A percentile compares a stretch with the other conserved stretches of the same genome.
phyloP scores from a whole-genome alignment of 225 moss, liverwort and hornwort genomes.

The Marchantia polymorpha region DNA sequence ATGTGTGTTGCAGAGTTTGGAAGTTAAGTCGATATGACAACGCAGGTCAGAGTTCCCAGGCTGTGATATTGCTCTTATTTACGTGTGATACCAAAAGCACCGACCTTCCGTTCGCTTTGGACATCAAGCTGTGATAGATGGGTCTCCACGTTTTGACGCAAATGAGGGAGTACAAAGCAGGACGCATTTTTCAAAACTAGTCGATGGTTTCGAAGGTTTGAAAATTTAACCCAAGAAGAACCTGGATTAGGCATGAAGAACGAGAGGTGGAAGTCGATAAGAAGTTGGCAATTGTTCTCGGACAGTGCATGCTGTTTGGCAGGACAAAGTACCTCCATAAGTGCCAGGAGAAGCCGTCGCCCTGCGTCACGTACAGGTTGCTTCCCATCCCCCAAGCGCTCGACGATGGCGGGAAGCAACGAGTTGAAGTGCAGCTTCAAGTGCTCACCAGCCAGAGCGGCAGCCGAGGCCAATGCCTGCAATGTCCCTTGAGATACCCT shows the following conservation, averaged over 20 bases:
- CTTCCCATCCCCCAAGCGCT: constrained; percentile 93
- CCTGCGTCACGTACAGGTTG: constrained; percentile 96
- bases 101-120: not conserved
- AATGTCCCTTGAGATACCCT: constrained; percentile 89
- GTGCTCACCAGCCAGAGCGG: constrained; percentile 86
- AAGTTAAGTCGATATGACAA: too few species aligned
- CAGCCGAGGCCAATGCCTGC: constrained; percentile 89
- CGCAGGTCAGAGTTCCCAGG: too few species aligned
- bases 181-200: too few species aligned
- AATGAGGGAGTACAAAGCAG: not conserved
- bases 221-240: not conserved
- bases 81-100: not conserved
- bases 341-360: constrained; percentile 78
- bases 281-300: not conserved
- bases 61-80: too few species aligned
- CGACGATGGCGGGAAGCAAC: constrained; percentile 81
- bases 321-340: constrained; percentile 69
- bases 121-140: not conserved
- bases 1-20: too few species aligned
- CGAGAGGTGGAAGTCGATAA: not conserved
- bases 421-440: constrained; percentile 93
- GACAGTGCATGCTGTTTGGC: not conserved
- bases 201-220: not conserved
- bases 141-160: not conserved
- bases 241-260: not conserved